These are phyloP conservation scores for Pestalotiopsis fici DNA, from an alignment of 2,329 filamentous ascomycete species.

Conservation along the genomic window DNA sequence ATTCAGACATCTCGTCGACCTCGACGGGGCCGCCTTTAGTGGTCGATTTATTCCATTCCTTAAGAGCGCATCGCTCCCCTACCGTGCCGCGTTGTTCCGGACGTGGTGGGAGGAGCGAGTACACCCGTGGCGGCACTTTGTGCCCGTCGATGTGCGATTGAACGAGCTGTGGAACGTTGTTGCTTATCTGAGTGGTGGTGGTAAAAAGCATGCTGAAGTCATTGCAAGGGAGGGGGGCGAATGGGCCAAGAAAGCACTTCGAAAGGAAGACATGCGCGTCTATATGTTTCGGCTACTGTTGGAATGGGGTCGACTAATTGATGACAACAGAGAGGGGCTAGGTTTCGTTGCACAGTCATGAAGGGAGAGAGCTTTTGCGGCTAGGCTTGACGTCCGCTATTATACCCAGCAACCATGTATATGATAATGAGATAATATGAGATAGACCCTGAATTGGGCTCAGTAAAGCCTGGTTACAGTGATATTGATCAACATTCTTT, in stretches of 20 bases:
- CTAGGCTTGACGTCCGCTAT: too few species aligned
- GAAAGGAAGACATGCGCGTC: conserved; percentile 59
- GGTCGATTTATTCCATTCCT: conserved; percentile 54
- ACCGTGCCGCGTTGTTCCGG: conserved; percentile 62
- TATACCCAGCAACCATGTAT: too few species aligned
- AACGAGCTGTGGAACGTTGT: conserved; percentile 26
- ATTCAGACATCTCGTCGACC: conserved; percentile 58
- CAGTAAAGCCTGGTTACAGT: too few species aligned
- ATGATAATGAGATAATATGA: too few species aligned
- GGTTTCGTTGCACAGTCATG: conserved; percentile 24
- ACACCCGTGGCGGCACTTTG: conserved; percentile 63
- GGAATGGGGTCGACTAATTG: conserved; percentile 45
- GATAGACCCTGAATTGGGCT: too few species aligned
- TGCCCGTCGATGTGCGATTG: conserved; percentile 55
- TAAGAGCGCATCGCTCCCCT: conserved; percentile 49
- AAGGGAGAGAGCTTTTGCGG: neutral
- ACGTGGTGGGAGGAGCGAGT: conserved; percentile 67
- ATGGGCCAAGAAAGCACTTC: conserved; percentile 56
- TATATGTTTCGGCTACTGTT: conserved; percentile 56
- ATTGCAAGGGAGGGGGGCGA: conserved; percentile 54
- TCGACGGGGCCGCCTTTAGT: conserved; percentile 56
- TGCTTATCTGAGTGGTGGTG: conserved; percentile 26
- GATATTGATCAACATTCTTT: too few species aligned
- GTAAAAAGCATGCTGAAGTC: conserved; percentile 37
- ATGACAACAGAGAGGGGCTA: conserved; percentile 37